Percentiles rank a stretch among this genome's conserved stretches.
phyloP scores from a whole-genome alignment of 2,329 filamentous ascomycete species.

The Gliomastix tumulicola region DNA sequence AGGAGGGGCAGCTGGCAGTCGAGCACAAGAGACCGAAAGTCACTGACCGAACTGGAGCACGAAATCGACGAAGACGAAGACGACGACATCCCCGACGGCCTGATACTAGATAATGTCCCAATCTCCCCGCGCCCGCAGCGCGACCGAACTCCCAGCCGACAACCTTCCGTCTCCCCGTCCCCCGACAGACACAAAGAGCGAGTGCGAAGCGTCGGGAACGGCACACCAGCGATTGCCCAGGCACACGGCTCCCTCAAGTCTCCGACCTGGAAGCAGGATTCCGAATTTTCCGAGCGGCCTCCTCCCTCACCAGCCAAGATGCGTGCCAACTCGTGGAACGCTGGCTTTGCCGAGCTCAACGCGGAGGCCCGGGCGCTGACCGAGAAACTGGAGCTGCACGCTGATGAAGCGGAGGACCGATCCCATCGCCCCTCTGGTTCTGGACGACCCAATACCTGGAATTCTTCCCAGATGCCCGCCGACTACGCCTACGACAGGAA shows the following conservation, averaged over 20 bases:
- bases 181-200: slow-evolving; percentile 47
- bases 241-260: slow-evolving; percentile 55
- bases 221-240: slow-evolving; percentile 51
- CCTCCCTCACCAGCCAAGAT: slow-evolving; percentile 37
- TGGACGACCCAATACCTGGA: slow-evolving; percentile 32
- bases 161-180: slow-evolving; percentile 45
- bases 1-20: slow-evolving; percentile 68
- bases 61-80: slow-evolving; percentile 73
- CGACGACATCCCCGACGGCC: slow-evolving; percentile 71
- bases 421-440: slow-evolving; percentile 17
- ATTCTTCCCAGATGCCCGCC: slow-evolving; percentile 21
- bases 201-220: slow-evolving; percentile 53
- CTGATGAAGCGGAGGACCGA: slow-evolving; percentile 48
- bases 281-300: slow-evolving; percentile 18
- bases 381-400: slow-evolving; percentile 73
- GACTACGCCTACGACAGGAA: slow-evolving; percentile 32
- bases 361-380: slow-evolving; percentile 69
- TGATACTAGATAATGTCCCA: slow-evolving; percentile 75
- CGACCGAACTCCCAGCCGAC: slow-evolving; percentile 47
- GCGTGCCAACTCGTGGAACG: slow-evolving; percentile 68
- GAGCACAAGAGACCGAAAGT: slow-evolving; percentile 52
- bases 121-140: slow-evolving; percentile 63
- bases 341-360: slow-evolving; percentile 61
- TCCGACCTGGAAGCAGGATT: slow-evolving; percentile 44
- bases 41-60: slow-evolving; percentile 62